Percentiles rank a stretch among this genome's conserved stretches.
Evolutionary conservation across 371 early-diverging fungal species (phyloP).

Genomic region (Apophysomyces variabilis): DNA sequence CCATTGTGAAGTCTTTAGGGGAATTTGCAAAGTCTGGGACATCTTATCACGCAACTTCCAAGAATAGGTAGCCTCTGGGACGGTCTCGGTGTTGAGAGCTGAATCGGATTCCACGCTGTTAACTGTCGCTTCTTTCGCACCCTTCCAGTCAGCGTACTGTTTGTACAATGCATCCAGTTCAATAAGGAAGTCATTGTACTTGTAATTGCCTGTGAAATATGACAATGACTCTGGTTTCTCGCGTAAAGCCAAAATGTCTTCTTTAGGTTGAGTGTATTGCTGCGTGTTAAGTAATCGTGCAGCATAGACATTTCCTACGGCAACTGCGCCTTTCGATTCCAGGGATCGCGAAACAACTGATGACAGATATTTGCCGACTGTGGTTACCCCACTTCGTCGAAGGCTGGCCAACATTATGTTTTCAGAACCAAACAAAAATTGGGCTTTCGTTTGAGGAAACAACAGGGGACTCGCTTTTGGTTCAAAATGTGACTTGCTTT

Average conservation of each 20-base stretch:
- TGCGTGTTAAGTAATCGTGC: slow-evolving; percentile 8
- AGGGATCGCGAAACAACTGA: not conserved
- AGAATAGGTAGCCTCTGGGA: slow-evolving; percentile 34
- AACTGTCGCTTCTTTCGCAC: slow-evolving; percentile 17
- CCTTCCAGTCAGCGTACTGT: slow-evolving; percentile 42
- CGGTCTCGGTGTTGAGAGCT: slow-evolving; percentile 16
- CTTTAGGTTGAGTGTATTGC: slow-evolving; percentile 11
- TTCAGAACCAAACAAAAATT: not conserved
- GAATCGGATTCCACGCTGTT: slow-evolving; percentile 17
- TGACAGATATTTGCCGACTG: slow-evolving; percentile 4
- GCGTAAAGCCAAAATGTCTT: slow-evolving; percentile 40
- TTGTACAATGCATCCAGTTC: slow-evolving; percentile 70
- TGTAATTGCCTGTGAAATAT: slow-evolving; percentile 90
- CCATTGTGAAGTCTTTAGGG: slow-evolving; percentile 71
- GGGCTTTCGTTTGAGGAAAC: not conserved
- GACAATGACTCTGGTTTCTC: slow-evolving; percentile 73
- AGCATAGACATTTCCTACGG: not conserved
- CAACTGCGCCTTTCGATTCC: not conserved
- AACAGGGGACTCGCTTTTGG: not conserved
- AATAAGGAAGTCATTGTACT: slow-evolving; percentile 77
- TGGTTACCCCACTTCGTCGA: slow-evolving; percentile 10
- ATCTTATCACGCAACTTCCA: slow-evolving; percentile 66
- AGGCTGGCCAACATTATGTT: slow-evolving; percentile 3
- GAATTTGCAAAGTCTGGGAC: slow-evolving; percentile 55
- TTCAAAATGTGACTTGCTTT: not conserved